Conservation (phyloP, 1,139 yeast genomes). For the Hemisphaericaspora xylofermentans region DNA sequence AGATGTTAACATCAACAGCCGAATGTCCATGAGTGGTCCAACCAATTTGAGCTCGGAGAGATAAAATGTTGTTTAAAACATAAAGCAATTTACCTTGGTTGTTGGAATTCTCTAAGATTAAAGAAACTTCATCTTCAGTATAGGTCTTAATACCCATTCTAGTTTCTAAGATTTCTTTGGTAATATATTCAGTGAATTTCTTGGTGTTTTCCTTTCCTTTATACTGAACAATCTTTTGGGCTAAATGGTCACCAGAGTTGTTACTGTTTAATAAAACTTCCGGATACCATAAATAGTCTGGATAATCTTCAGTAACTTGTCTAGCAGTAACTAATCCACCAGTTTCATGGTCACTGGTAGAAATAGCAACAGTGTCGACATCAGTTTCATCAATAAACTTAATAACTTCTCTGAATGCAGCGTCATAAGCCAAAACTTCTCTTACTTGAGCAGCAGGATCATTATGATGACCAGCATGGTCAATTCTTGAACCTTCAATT, state of each 20-base stretch:
- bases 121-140: slow-evolving; percentile 46
- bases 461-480: slow-evolving; percentile 88
- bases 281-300: slow-evolving; percentile 75
- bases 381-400: slow-evolving; percentile 65
- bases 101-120: slow-evolving; percentile 22
- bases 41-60: slow-evolving; percentile 74
- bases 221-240: slow-evolving; percentile 28
- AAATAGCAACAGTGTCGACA: slow-evolving; percentile 69
- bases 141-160: slow-evolving; percentile 63
- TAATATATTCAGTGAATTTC: slow-evolving; percentile 42
- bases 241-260: slow-evolving; percentile 71
- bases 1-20: slow-evolving; percentile 85
- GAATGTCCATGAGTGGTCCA: slow-evolving; percentile 93
- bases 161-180: slow-evolving; percentile 47
- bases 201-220: slow-evolving; percentile 25
- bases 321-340: slow-evolving; percentile 80
- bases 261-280: slow-evolving; percentile 64
- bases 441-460: slow-evolving; percentile 56
- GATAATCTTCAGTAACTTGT: slow-evolving; percentile 52
- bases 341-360: slow-evolving; percentile 90
- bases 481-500: slow-evolving; percentile 87
- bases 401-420: slow-evolving; percentile 67
- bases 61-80: slow-evolving; percentile 55
- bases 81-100: slow-evolving; percentile 24
- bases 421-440: slow-evolving; percentile 60